Evolutionary conservation across 805 yeast genomes (phyloP).

Genomic region (Yamadazyma sp.): DNA sequence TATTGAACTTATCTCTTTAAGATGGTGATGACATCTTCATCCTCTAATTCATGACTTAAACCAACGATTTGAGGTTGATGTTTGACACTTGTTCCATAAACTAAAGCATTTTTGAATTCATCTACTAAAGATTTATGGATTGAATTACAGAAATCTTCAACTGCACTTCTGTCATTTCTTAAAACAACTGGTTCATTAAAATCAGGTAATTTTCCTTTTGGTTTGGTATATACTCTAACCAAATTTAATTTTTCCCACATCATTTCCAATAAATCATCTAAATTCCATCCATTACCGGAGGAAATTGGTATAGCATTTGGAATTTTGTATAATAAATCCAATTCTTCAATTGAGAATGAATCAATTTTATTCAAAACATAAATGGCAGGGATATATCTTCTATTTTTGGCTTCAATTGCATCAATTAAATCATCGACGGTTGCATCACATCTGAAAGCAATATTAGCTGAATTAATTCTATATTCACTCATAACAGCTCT

Average conservation of each 20-base stretch:
- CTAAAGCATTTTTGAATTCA: constrained; percentile 90
- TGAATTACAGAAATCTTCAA: constrained; percentile 94
- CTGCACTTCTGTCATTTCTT: constrained; percentile 75
- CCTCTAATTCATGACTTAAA: constrained; percentile 74
- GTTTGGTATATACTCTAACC: constrained; percentile 96
- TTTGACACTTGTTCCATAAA: constrained; percentile 90
- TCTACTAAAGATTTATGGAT: constrained; percentile 93
- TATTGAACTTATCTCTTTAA: constrained; percentile 74
- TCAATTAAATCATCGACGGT: constrained; percentile 96
- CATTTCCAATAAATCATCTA: constrained; percentile 87
- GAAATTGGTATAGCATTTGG: constrained; percentile 98
- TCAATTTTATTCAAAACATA: constrained; percentile 96
- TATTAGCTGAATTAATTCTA: constrained; percentile 92
- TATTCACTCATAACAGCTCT: constrained; percentile 96
- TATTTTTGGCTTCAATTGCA: constrained; percentile 82
- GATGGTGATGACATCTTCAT: constrained; percentile 96
- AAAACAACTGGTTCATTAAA: constrained; percentile 93
- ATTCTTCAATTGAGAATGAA: constrained; percentile 88
- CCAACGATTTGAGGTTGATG: constrained; percentile 98
- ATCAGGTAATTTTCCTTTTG: constrained; percentile 92
- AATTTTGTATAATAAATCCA: constrained; percentile 83
- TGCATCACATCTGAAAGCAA: constrained; percentile 96
- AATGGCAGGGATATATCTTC: constrained; percentile 93
- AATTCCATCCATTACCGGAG: constrained; percentile 94
- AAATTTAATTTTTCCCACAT: constrained; percentile 94